Evolutionary conservation across 495 filamentous ascomycete species (phyloP), one percentile per base, ranked within the genome.

Genomic region (Daldinia loculata): DNA sequence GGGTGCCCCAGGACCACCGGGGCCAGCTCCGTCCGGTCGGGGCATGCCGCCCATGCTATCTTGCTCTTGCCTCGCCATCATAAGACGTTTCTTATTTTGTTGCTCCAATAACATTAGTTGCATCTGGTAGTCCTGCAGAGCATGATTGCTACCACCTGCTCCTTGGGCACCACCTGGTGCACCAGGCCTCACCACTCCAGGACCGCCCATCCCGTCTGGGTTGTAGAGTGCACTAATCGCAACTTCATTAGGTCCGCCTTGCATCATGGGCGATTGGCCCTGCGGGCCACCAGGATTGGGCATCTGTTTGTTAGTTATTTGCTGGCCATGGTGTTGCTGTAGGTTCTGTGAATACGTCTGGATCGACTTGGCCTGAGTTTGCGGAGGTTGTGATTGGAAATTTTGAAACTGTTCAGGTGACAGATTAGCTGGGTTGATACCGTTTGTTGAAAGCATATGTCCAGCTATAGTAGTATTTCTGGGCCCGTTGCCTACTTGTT

Each of bases 51-150:
- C 82, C 79, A 92, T 89, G 69, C 82, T 91, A 71, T 98, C 94
- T 81, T 98, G 95, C 79, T 98, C 95, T 80, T 97, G 93, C 48
- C 95, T 90, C 64, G 95, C 95, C 94, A 97, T 96, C 86, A 98
- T 90, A 74, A 99, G 83, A 24, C 95, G 86, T 76, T 95, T 95
- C 86, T 98, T 99, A 74, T 98, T 99, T 79, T 99, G 95, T 81
- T 99, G 95, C 80, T 99, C 95, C 43, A 99, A 89, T 61, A 99
- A 80, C 95, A 98, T 98, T 76, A 99, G 84, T 76, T 99, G 95
- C 95, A 98, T 97, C 82, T 99, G 95, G 80, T 99, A 98, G 78
- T 98, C 96, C 78, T 98, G 95, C 61, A 99, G 84, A 39, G 96
- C 96, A 79, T 97, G 94, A 75, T 95, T 97, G 77, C 93, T 93